Evolutionary conservation across 371 early-diverging fungal species (phyloP).

Genomic region (Lichtheimia hyalospora): DNA sequence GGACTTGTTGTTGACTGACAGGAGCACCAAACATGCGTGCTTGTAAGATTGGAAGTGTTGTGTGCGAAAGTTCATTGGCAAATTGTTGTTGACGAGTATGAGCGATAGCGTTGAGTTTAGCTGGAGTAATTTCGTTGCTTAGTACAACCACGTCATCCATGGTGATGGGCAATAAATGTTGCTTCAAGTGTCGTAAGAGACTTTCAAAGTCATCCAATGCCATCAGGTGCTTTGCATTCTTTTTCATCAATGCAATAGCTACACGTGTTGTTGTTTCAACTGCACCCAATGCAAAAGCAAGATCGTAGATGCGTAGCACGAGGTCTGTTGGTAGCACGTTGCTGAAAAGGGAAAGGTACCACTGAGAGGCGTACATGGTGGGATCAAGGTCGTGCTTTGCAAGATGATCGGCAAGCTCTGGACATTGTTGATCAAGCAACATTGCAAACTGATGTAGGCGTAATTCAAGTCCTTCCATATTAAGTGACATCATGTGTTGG

Average conservation of each 20-base stretch:
- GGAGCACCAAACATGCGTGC: constrained; percentile 6
- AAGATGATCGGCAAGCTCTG: constrained; percentile 72
- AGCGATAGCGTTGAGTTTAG: constrained; percentile 65
- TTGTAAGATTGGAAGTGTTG: constrained; percentile 37
- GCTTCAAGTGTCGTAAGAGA: constrained; percentile 67
- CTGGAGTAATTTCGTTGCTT: constrained; percentile 50
- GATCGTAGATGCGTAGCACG: constrained; percentile 84
- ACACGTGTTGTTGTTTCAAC: constrained; percentile 77
- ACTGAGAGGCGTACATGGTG: constrained; percentile 84
- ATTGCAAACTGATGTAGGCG: constrained; percentile 80
- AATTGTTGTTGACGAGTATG: constrained; percentile 50
- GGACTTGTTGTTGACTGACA: constrained; percentile 28
- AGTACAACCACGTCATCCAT: constrained; percentile 56
- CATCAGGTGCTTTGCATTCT: constrained; percentile 68
- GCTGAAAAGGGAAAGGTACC: constrained; percentile 94
- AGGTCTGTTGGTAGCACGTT: constrained; percentile 78
- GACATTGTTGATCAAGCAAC: constrained; percentile 74
- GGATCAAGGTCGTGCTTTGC: constrained; percentile 69
- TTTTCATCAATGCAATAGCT: constrained; percentile 75
- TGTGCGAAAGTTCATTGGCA: constrained; percentile 45
- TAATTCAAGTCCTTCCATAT: constrained; percentile 82
- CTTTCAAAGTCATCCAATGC: constrained; percentile 71
- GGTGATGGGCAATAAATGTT: constrained; percentile 61
- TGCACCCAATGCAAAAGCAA: constrained; percentile 85
- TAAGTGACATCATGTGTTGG: constrained; percentile 66